Evolutionary conservation across 495 filamentous ascomycete species (phyloP), one percentile per base, ranked within the genome.

Genomic region (Talaromyces proteolyticus): DNA sequence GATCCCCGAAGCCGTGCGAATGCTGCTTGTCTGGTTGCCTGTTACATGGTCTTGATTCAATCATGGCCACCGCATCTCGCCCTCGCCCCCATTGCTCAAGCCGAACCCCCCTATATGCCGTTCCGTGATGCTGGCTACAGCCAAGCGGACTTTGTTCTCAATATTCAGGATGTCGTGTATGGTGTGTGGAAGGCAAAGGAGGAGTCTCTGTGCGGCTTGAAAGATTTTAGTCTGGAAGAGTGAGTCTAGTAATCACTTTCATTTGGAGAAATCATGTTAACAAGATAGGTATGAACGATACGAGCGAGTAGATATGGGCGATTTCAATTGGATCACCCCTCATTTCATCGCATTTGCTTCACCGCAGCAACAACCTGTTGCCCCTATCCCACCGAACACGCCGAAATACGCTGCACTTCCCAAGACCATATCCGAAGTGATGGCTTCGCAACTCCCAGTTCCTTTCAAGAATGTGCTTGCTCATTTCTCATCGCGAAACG

Each of bases 321-420:
- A 99, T 67, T 99, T 99, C 85, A 99, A 99, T 75, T 99, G 93
- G 93, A 76, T 99, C 42, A 94, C 91, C 10, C 91, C 91, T 12
- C 74, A 88, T 52, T 99, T 99, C 69, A 80, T 99, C 12, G 93
- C 93, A 16, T 96, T 99, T 62, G 93, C 93, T 14, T 96, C 92
- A 12, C 93, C 93, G 8, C 91, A 97, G 61, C 84, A 86, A 57
- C 76, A 78, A 43, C 90, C 89, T 0, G 73, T 85, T 36, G 76
- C 81, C 3, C 80, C 86, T 18, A 84, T 94, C 39, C 76, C 81
- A 14, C 69, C 76, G 21, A 77, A 80, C 21, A 87, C 89, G 0
- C 84, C 89, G 16, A 75, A 81, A 51, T 95, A 85, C 67, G 74
- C 77, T 16, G 74, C 75, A 5, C 66, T 95, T 2, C 91, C 91